A percentile compares a stretch with the other conserved stretches of the same genome.
These are phyloP conservation scores for Phyllosticta capitalensis DNA, from an alignment of 2,329 filamentous ascomycete genomes.

Conservation along the genomic window DNA sequence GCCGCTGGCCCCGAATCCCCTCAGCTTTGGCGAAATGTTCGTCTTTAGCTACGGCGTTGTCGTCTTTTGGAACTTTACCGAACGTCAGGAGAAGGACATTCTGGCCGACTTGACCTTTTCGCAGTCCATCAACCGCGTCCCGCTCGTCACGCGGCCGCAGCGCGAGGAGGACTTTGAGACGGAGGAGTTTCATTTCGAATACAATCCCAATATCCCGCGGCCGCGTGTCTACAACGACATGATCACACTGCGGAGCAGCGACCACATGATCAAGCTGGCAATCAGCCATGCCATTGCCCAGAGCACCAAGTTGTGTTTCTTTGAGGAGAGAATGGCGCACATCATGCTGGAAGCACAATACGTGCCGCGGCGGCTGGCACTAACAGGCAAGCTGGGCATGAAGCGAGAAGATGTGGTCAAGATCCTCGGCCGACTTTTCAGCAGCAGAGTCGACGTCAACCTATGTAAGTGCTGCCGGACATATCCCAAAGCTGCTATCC, in stretches of 20 bases:
- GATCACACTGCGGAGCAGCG: slow-evolving; percentile 88
- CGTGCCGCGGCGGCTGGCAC: slow-evolving; percentile 77
- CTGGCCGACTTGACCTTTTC: slow-evolving; percentile 91
- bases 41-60: slow-evolving; percentile 96
- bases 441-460: slow-evolving; percentile 92
- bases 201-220: slow-evolving; percentile 74
- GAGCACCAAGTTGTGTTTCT: slow-evolving; percentile 91
- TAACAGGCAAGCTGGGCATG: slow-evolving; percentile 88
- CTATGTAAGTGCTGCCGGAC: slow-evolving; percentile 58
- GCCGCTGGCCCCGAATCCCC: slow-evolving; percentile 58
- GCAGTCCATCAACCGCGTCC: slow-evolving; percentile 52
- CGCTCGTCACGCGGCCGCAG: slow-evolving; percentile 68
- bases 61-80: slow-evolving; percentile 98
- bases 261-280: slow-evolving; percentile 98
- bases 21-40: slow-evolving; percentile 88
- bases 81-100: slow-evolving; percentile 91
- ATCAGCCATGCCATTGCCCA: slow-evolving; percentile 97
- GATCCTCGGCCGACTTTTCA: slow-evolving; percentile 83
- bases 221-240: slow-evolving; percentile 98
- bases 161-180: slow-evolving; percentile 90
- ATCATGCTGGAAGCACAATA: slow-evolving; percentile 92
- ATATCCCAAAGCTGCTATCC: not conserved
- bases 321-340: slow-evolving; percentile 89
- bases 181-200: slow-evolving; percentile 98
- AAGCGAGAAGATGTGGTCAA: slow-evolving; percentile 83